These are phyloP conservation scores for Emergomyces orientalis DNA, from an alignment of 2,329 filamentous ascomycete genomes.

Conservation along the genomic window DNA sequence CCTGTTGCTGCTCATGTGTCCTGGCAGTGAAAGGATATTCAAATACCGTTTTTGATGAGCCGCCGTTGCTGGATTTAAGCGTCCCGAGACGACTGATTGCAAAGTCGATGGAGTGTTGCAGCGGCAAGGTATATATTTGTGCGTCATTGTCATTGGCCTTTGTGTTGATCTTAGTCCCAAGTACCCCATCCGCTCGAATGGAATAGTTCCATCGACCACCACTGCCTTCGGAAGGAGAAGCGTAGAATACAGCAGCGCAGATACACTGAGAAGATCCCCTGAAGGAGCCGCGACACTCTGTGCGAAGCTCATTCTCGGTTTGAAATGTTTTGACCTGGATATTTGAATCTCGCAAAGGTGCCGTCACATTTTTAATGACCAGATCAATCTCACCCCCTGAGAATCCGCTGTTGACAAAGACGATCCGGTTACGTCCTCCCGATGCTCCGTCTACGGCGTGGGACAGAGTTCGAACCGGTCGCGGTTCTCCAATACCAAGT, in stretches of 20 bases:
- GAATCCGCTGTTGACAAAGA: conserved; percentile 68
- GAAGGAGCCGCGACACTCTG: conserved; percentile 54
- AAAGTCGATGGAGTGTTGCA: conserved; percentile 68
- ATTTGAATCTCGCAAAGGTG: conserved; percentile 47
- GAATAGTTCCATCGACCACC: conserved; percentile 76
- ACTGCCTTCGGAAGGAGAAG: conserved; percentile 61
- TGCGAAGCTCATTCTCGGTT: conserved; percentile 45
- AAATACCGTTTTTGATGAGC: conserved; percentile 28
- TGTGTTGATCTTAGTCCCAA: conserved; percentile 54
- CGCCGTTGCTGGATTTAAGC: conserved; percentile 41
- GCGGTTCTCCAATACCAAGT: conserved; percentile 60
- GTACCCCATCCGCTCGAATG: conserved; percentile 61
- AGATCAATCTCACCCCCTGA: conserved; percentile 60
- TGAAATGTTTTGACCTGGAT: background rate
- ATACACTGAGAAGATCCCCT: conserved; percentile 63
- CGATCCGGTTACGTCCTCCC: conserved; percentile 57
- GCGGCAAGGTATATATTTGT: conserved; percentile 66
- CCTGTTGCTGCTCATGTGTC: conserved; percentile 57
- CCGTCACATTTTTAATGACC: conserved; percentile 56
- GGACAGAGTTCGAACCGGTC: conserved; percentile 53
- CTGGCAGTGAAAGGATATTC: conserved; percentile 70
- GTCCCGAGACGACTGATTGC: conserved; percentile 45
- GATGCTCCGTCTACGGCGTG: conserved; percentile 52
- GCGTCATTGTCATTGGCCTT: conserved; percentile 58
- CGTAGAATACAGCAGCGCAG: conserved; percentile 63